phyloP scores from a whole-genome alignment of 192 early-diverging fungal genomes.

The Linnemannia schmuckeri region DNA sequence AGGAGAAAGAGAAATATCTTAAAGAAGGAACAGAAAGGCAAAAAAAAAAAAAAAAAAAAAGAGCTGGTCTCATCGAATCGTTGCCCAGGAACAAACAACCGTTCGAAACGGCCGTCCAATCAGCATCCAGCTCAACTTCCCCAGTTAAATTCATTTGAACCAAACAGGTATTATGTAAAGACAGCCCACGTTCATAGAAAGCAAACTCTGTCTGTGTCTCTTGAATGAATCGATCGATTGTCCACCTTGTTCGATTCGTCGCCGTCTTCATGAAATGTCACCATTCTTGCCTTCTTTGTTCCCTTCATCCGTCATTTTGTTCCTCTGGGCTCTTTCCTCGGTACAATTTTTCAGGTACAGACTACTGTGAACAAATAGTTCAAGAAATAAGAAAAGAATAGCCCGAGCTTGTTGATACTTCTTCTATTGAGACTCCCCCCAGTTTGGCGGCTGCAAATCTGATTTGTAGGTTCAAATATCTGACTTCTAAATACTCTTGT shows the following conservation, averaged over 20 bases:
- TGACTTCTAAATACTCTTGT: background rate
- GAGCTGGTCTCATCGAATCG: background rate
- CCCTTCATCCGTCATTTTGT: background rate
- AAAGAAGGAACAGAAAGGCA: background rate
- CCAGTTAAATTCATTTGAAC: too few species aligned
- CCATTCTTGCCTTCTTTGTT: background rate
- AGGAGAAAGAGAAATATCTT: background rate
- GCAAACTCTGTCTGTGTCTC: background rate
- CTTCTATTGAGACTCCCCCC: background rate
- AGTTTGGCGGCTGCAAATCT: background rate
- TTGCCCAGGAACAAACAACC: constrained; percentile 3
- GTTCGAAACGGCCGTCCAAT: background rate
- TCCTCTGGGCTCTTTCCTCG: background rate
- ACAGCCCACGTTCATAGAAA: too few species aligned
- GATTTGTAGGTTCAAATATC: background rate
- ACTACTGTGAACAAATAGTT: background rate
- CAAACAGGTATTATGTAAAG: too few species aligned
- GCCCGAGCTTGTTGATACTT: background rate
- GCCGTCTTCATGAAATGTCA: background rate
- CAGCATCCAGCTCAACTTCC: too few species aligned
- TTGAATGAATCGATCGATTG: background rate
- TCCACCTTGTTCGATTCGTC: background rate
- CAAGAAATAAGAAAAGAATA: background rate
- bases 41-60: background rate
- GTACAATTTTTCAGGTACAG: background rate